Percentiles rank a stretch among this genome's conserved stretches.
Evolutionary conservation across 805 yeast genomes (phyloP).

Genomic region (Starmerella asiatica): DNA sequence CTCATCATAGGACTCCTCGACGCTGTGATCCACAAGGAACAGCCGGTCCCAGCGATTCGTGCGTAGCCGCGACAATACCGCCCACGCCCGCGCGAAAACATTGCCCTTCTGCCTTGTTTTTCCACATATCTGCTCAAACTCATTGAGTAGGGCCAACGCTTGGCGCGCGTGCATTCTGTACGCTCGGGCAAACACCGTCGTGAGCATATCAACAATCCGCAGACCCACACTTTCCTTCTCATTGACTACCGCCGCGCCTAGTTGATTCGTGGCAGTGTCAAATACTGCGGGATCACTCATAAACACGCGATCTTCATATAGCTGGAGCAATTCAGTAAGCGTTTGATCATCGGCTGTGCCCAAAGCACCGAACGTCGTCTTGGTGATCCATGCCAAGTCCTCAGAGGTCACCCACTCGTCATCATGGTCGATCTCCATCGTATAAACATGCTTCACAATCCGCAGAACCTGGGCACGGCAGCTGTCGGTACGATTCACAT

Average conservation of each 20-base stretch:
- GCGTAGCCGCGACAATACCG: constrained; percentile 18
- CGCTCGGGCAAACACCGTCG: constrained; percentile 5
- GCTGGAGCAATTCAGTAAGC: constrained; percentile 4
- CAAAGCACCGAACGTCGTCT: constrained; percentile 9
- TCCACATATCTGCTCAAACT: constrained; percentile 10
- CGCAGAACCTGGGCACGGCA: constrained; percentile 23
- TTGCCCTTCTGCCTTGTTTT: constrained; percentile 7
- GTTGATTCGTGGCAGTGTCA: constrained; percentile 7
- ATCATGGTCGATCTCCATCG: constrained; percentile 11
- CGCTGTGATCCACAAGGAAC: constrained; percentile 14
- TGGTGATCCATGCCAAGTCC: constrained; percentile 10
- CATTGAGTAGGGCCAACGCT: constrained; percentile 5
- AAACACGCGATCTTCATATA: constrained; percentile 14
- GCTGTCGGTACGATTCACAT: constrained; percentile 21
- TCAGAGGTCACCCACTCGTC: constrained; percentile 10
- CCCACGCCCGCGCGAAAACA: constrained; percentile 17
- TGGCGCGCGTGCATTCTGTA: constrained; percentile 5
- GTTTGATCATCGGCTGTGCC: constrained; percentile 9
- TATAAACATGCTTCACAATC: constrained; percentile 12
- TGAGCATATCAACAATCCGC: constrained; percentile 8
- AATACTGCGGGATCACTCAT: constrained; percentile 6
- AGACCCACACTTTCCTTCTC: background rate
- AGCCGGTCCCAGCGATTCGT: constrained; percentile 15
- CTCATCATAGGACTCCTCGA: constrained; percentile 18
- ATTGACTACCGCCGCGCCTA: constrained; percentile 1